Conservation (phyloP, 1,284 basidiomycete species). For the Cutaneotrichosporon sp. region DNA sequence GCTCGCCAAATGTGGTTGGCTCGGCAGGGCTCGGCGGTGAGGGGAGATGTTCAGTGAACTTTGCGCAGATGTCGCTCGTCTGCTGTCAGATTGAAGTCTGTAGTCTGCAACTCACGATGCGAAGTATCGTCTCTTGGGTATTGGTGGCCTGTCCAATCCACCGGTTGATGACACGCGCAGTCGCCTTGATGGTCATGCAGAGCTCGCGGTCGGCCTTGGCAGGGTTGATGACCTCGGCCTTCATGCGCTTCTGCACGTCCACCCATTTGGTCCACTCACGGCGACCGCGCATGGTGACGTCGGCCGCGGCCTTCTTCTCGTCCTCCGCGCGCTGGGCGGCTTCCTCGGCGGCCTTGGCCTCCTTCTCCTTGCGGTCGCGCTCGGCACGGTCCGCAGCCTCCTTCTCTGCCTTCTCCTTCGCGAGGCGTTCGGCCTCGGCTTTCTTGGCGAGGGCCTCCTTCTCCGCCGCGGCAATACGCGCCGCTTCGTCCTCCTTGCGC, state of each 20-base stretch:
- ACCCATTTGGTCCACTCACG: slow-evolving; percentile 72
- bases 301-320: slow-evolving; percentile 22
- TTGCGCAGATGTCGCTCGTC: slow-evolving; percentile 65
- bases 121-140: slow-evolving; percentile 70
- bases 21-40: slow-evolving; percentile 53
- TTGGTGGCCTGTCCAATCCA: slow-evolving; percentile 92
- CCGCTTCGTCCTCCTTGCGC: slow-evolving; percentile 32
- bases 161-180: slow-evolving; percentile 83
- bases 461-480: slow-evolving; percentile 28
- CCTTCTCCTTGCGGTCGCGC: slow-evolving; percentile 22
- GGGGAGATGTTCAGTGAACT: slow-evolving; percentile 54
- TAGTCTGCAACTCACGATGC: slow-evolving; percentile 47
- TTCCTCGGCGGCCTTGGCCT: slow-evolving; percentile 9
- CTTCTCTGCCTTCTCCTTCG: slow-evolving; percentile 27
- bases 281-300: slow-evolving; percentile 46
- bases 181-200: too few species aligned
- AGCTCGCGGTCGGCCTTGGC: slow-evolving; percentile 67
- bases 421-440: slow-evolving; percentile 30
- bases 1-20: slow-evolving; percentile 46
- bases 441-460: slow-evolving; percentile 30
- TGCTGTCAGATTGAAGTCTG: slow-evolving; percentile 47
- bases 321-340: slow-evolving; percentile 16
- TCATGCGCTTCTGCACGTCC: slow-evolving; percentile 66
- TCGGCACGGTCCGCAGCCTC: slow-evolving; percentile 24
- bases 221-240: slow-evolving; percentile 65